These are phyloP conservation scores for Cordyceps cateniannulata DNA, from an alignment of 2,329 filamentous ascomycete species.

Conservation along the genomic window DNA sequence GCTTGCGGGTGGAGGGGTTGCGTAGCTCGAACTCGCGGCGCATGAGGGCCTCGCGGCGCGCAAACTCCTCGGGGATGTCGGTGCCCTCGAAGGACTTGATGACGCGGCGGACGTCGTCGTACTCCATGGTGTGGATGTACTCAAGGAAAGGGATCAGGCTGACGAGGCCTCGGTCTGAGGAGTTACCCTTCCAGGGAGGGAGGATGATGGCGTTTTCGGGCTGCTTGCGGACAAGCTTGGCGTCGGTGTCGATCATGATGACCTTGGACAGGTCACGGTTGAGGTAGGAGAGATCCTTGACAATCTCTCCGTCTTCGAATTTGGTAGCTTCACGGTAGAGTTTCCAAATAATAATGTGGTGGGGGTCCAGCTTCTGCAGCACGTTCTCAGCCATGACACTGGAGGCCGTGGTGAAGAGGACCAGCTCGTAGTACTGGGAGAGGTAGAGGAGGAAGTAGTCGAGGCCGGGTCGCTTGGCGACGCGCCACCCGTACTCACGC, in stretches of 20 bases:
- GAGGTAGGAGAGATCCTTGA: slow-evolving; percentile 98
- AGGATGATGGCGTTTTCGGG: slow-evolving; percentile 95
- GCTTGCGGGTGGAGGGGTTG: slow-evolving; percentile 56
- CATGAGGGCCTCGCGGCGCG: slow-evolving; percentile 76
- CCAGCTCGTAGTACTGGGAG: slow-evolving; percentile 95
- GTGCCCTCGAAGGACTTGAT: slow-evolving; percentile 84
- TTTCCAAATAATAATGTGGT: slow-evolving; percentile 90
- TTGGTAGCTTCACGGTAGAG: slow-evolving; percentile 94
- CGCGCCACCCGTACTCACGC: slow-evolving; percentile 87
- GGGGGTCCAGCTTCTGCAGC: slow-evolving; percentile 89
- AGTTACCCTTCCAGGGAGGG: slow-evolving; percentile 80
- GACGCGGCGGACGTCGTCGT: slow-evolving; percentile 77
- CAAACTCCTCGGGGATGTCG: slow-evolving; percentile 85
- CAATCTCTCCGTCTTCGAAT: slow-evolving; percentile 90
- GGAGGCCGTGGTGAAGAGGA: slow-evolving; percentile 88
- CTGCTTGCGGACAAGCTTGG: slow-evolving; percentile 75
- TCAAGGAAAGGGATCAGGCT: slow-evolving; percentile 93
- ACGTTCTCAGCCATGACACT: slow-evolving; percentile 80
- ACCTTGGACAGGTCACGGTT: slow-evolving; percentile 95
- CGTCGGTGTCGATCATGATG: slow-evolving; percentile 85
- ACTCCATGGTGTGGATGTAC: slow-evolving; percentile 91
- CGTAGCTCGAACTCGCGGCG: slow-evolving; percentile 79
- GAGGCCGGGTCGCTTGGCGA: slow-evolving; percentile 88
- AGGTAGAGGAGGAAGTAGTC: slow-evolving; percentile 98
- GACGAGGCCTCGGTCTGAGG: slow-evolving; percentile 79